Base-by-base conservation (phyloP, 1,284 basidiomycete genomes). In the Grifola frondosa region DNA sequence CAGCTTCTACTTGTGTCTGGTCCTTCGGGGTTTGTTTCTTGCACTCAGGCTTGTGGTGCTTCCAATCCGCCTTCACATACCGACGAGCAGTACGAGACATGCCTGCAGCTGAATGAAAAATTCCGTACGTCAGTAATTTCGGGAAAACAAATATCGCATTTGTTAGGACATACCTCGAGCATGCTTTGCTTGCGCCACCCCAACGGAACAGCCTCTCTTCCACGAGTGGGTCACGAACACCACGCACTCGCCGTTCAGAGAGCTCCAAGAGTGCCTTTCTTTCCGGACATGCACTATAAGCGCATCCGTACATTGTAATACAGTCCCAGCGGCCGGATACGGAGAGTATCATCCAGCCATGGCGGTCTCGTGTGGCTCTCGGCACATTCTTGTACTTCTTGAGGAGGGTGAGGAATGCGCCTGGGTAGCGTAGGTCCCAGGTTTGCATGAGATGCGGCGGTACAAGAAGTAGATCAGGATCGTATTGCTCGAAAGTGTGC, bases 381-480 rank as follows among this genome's bases (percentile, higher is more conserved):
- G 60, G 56, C 13, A 64, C 46, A 15, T 56, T 40, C 5, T 35
- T 31, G 41, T 53, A 62, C 16, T 46, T 47, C 6, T 36, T 22
- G 11, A 63, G 49, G 12, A 64, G 49, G 2, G 35, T 17, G 11
- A 42, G 45, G 48, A 58, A 59, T 12, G 53, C 54, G 37, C 31
- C 15, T 34, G 40, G 12, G 48, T 51, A 6, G 30, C 32, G 38
- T 59, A 50, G 8, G 48, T 38, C 13, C 50, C 26, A 11, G 49
- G 45, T 26, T 51, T 31, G 31, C 54, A 50, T 28, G 50, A 34
- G 32, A 60, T 48, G 31, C 51, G 56, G 29, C 54, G 55, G 23
- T 52, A 40, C 24, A 64, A 38, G 53, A 57, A 64, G 46, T 60
- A 56, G 49, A 64, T 58, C 3, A 63, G 36, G 46, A 62, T 57